Percentiles rank a stretch among this genome's conserved stretches.
These are phyloP conservation scores for Wickerhamiella pararugosa DNA, from an alignment of 1,139 yeast genomes.

Conservation along the genomic window DNA sequence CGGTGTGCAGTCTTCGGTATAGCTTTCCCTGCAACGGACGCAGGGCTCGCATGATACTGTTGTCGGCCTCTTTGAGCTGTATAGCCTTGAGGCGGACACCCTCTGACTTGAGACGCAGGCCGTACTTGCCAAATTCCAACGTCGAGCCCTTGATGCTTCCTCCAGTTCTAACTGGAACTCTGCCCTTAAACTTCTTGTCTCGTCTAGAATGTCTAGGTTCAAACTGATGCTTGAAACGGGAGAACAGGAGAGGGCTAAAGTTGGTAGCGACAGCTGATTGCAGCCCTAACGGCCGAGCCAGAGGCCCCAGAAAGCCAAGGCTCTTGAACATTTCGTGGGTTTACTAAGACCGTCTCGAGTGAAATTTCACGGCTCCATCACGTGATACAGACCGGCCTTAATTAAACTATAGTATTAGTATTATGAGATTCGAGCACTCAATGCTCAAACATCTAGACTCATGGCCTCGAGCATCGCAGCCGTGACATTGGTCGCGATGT, in stretches of 20 bases:
- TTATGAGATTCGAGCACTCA: no score
- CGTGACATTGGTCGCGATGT: no score
- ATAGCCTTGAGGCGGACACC: slow-evolving; percentile 82
- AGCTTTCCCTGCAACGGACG: slow-evolving; percentile 56
- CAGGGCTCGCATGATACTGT: slow-evolving; percentile 64
- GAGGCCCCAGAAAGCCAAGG: no score
- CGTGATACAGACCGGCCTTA: no score
- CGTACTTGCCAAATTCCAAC: slow-evolving; percentile 67
- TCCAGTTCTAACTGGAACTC: slow-evolving; percentile 89
- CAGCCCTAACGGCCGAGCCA: no score
- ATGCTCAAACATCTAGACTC: no score
- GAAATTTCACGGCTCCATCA: no score
- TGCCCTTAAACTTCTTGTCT: slow-evolving; percentile 82
- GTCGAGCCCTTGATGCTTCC: slow-evolving; percentile 85
- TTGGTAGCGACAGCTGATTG: no score
- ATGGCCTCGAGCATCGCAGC: no score
- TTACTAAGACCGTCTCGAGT: no score
- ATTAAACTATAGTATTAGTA: no score
- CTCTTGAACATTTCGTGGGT: no score
- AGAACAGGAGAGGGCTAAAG: not conserved
- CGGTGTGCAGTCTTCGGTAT: slow-evolving; percentile 69
- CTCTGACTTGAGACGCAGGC: slow-evolving; percentile 71
- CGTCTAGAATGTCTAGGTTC: slow-evolving; percentile 56
- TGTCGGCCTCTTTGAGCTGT: slow-evolving; percentile 84
- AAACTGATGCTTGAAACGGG: slow-evolving; percentile 65